These are phyloP conservation scores for Craspedostauros australis DNA, from an alignment of 108 stramenopile species.

Conservation along the genomic window DNA sequence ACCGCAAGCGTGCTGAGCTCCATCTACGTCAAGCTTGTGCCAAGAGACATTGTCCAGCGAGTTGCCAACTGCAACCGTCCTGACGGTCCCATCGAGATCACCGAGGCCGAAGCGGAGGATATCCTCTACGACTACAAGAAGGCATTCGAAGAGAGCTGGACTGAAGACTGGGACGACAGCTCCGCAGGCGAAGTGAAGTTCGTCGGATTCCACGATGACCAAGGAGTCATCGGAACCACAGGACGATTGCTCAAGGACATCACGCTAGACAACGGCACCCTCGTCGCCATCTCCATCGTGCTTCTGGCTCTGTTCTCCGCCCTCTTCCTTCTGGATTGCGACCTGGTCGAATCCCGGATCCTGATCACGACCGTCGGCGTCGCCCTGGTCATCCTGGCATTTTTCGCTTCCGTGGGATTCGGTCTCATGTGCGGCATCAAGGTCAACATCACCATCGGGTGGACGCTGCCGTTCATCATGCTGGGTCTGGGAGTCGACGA, in stretches of 20 bases:
- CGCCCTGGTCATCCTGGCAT: constrained; percentile 27
- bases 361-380: constrained; percentile 29
- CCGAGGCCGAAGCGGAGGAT: constrained; percentile 32
- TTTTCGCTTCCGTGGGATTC: constrained; percentile 37
- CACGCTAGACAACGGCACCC: constrained; percentile 21
- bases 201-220: constrained; percentile 28
- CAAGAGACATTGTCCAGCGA: constrained; percentile 26
- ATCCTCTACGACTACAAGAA: constrained; percentile 32
- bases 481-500: constrained; percentile 45
- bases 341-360: constrained; percentile 34
- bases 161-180: constrained; percentile 30
- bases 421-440: constrained; percentile 30
- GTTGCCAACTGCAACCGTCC: constrained; percentile 39
- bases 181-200: constrained; percentile 28
- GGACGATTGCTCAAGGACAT: constrained; percentile 33
- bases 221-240: constrained; percentile 32
- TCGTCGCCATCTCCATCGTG: constrained; percentile 26
- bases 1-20: constrained; percentile 25
- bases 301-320: constrained; percentile 34
- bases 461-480: constrained; percentile 50
- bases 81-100: constrained; percentile 24
- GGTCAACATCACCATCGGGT: constrained; percentile 33
- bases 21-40: constrained; percentile 16
- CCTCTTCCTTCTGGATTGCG: constrained; percentile 19
- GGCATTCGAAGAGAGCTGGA: constrained; percentile 28